Evolutionary conservation across 2,329 filamentous ascomycete species (phyloP), one percentile per base, ranked within the genome.

Genomic region (Xylaria sp.): DNA sequence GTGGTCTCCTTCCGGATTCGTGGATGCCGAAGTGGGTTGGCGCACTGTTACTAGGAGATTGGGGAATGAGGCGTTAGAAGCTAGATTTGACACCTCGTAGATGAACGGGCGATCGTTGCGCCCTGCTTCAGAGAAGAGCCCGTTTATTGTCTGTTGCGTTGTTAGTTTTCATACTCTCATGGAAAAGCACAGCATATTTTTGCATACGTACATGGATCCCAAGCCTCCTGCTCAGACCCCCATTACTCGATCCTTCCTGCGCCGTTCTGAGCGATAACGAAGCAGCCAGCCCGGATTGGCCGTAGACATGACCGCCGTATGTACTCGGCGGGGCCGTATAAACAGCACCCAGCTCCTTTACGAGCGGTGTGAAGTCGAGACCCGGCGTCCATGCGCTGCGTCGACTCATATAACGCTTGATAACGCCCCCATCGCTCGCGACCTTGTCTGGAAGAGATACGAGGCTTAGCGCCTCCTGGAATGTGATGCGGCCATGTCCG

Each of bases 81-180:
- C 75, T 2, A 85, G 66, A 4, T 76, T 73, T 2, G 77, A 76
- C 2, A 85, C 81, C 23, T 79, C 77, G 70, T 84, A 85, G 54
- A 87, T 72, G 67, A 84, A 86, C 1, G 85, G 84, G 2, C 83
- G 79, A 63, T 85, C 81, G 1, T 70, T 61, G 4, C 76, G 71
- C 4, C 82, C 84, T 0, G 77, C 75, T 21, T 80, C 78, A 2
- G 82, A 82, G 69, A 87, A 87, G 68, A 80, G 83, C 8, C 83
- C 84, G 67, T 86, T 82, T 21, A 87, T 83, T 8, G 83, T 82
- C 84, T 86, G 38, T 12, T 2, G 37, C 28, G 9, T 15, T 55
- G 45, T 58, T 11, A 61, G 47, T 11, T 23, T 28, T 21, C 7
- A n/a, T 1, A 14, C 38, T 43, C 43, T 2, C 19, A 17, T 11